Percentiles rank a stretch among this genome's conserved stretches.
phyloP scores from a whole-genome alignment of 345 rosid species.

The Populus deltoides region DNA sequence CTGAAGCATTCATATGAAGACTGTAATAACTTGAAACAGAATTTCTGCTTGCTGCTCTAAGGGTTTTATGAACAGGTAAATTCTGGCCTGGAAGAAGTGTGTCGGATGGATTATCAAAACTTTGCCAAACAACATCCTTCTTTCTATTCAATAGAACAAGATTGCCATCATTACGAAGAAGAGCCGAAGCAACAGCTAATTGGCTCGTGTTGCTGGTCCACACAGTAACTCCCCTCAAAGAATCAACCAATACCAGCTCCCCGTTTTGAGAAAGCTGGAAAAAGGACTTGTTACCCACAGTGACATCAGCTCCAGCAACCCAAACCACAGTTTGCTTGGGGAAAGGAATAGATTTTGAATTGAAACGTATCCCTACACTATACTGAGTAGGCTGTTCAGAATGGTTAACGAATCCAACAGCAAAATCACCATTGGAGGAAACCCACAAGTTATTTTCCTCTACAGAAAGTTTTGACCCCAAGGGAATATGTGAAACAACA shows the following conservation, averaged over 20 bases:
- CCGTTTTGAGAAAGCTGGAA: conserved; percentile 60
- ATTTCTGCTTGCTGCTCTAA: conserved; percentile 61
- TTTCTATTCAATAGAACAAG: conserved; percentile 47
- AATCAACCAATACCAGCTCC: conserved; percentile 66
- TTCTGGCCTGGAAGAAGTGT: conserved; percentile 77
- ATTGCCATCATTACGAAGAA: conserved; percentile 68
- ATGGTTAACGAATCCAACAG: conserved; percentile 55
- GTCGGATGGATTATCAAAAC: conserved; percentile 66
- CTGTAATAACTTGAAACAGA: conserved; percentile 67
- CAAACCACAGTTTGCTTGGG: conserved; percentile 53
- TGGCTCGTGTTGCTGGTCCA: conserved; percentile 65
- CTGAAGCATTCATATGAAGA: conserved; percentile 54
- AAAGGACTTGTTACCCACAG: conserved; percentile 55
- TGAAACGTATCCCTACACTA: conserved; percentile 69
- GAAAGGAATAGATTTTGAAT: conserved; percentile 53
- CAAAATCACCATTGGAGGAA: conserved; percentile 64
- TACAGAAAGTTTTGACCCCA: conserved; percentile 60
- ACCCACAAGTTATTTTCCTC: conserved; percentile 57
- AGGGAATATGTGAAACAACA: conserved; percentile 48
- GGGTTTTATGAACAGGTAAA: conserved; percentile 34
- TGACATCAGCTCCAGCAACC: conserved; percentile 66
- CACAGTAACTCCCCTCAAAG: conserved; percentile 28
- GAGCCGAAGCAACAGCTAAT: conserved; percentile 51
- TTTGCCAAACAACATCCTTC: conserved; percentile 61
- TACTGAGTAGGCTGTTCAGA: conserved; percentile 56